phyloP scores from a whole-genome alignment of 2,329 filamentous ascomycete species.

The Colletotrichum horii region DNA sequence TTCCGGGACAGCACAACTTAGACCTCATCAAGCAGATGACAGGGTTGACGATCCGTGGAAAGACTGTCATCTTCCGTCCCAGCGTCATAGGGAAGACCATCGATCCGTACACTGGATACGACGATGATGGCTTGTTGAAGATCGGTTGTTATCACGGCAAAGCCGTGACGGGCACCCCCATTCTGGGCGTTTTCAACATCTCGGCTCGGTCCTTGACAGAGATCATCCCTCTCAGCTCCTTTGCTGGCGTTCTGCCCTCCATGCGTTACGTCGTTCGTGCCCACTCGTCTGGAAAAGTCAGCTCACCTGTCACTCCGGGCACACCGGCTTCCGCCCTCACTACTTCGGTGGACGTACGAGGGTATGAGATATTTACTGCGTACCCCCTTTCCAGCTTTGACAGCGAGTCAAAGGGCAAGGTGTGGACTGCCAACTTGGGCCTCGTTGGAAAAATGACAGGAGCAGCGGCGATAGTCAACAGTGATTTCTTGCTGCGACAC shows the following conservation, averaged over 20 bases:
- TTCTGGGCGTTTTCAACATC: constrained; percentile 87
- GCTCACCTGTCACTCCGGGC: constrained; percentile 51
- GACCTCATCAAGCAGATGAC: constrained; percentile 82
- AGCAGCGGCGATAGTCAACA: constrained; percentile 74
- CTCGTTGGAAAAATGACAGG: constrained; percentile 90
- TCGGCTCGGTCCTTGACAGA: constrained; percentile 67
- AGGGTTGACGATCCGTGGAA: constrained; percentile 71
- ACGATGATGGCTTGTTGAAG: constrained; percentile 76
- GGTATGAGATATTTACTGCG: constrained; percentile 83
- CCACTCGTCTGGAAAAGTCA: constrained; percentile 71
- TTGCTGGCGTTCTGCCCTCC: constrained; percentile 70
- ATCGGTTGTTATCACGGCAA: constrained; percentile 78
- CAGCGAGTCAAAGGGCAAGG: constrained; percentile 40
- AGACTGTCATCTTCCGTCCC: constrained; percentile 82
- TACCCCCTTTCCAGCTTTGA: constrained; percentile 69
- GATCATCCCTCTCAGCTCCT: constrained; percentile 71
- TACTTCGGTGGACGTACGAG: constrained; percentile 66
- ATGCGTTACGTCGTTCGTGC: constrained; percentile 74
- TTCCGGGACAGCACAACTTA: constrained; percentile 80
- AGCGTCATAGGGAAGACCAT: constrained; percentile 75
- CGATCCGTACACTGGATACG: constrained; percentile 76
- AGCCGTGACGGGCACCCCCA: constrained; percentile 71
- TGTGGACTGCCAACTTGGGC: constrained; percentile 74
- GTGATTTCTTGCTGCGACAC: constrained; percentile 55
- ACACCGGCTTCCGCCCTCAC: constrained; percentile 59